phyloP scores from a whole-genome alignment of 1,284 basidiomycete species.

The Calocybe gambosa region DNA sequence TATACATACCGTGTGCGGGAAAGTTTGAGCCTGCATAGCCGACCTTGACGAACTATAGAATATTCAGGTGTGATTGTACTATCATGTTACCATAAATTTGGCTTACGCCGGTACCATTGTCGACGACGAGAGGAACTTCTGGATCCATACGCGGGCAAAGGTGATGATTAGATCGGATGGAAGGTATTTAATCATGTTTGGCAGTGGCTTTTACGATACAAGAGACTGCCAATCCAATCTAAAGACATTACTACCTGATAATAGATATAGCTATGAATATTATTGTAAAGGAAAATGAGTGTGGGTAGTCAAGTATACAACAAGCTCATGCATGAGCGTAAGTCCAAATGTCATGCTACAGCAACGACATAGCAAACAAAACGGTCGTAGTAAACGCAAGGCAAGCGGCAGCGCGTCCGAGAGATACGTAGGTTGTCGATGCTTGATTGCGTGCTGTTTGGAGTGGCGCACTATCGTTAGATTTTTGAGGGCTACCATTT shows the following conservation, averaged over 20 bases:
- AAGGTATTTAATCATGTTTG: not conserved
- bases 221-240: too few relatives aligned
- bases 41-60: slow-evolving; percentile 89
- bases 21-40: slow-evolving; percentile 99
- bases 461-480: not conserved
- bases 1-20: slow-evolving; percentile 82
- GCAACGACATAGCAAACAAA: not conserved
- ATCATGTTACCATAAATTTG: slow-evolving; percentile 3
- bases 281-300: too few relatives aligned
- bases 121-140: slow-evolving; percentile 82
- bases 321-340: too few relatives aligned
- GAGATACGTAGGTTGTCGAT: not conserved
- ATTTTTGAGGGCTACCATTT: not conserved
- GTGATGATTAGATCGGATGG: slow-evolving; percentile 4
- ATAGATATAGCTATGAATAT: too few relatives aligned
- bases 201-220: too few relatives aligned
- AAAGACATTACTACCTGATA: too few relatives aligned
- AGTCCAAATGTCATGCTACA: too few relatives aligned
- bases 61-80: slow-evolving; percentile 8
- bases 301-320: too few relatives aligned
- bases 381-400: not conserved
- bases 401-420: not conserved
- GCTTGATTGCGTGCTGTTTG: not conserved
- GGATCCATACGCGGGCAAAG: slow-evolving; percentile 44
- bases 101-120: slow-evolving; percentile 94